These are phyloP conservation scores for Irpex rosettiformis DNA, from an alignment of 1,284 basidiomycete species.

Conservation along the genomic window DNA sequence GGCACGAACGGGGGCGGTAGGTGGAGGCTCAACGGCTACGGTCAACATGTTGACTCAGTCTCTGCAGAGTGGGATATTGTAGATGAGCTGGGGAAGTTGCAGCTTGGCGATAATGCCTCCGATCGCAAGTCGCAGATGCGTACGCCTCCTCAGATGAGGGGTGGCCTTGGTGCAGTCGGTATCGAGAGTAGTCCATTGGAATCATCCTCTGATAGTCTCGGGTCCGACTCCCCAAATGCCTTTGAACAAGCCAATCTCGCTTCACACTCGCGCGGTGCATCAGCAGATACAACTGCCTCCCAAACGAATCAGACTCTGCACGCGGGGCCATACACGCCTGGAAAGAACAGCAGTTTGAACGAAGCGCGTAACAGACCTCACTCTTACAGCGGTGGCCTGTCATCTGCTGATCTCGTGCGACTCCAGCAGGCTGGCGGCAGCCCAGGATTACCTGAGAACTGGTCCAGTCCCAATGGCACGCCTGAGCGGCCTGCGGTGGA, in stretches of 20 bases:
- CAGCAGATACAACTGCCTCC: slow-evolving; percentile 64
- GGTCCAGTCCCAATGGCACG: slow-evolving; percentile 28
- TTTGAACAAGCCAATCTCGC: slow-evolving; percentile 56
- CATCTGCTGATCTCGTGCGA: slow-evolving; percentile 66
- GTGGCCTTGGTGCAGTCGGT: slow-evolving; percentile 46
- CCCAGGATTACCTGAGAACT: slow-evolving; percentile 27
- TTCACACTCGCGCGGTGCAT: slow-evolving; percentile 74
- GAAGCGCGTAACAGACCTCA: slow-evolving; percentile 73
- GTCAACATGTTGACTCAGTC: slow-evolving; percentile 56
- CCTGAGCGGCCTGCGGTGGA: slow-evolving; percentile 38
- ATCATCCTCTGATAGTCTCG: slow-evolving; percentile 65
- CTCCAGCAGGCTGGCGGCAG: slow-evolving; percentile 63
- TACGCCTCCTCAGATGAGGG: slow-evolving; percentile 62
- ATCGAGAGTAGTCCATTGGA: slow-evolving; percentile 70
- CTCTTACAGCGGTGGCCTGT: slow-evolving; percentile 74
- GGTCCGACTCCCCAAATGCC: slow-evolving; percentile 61
- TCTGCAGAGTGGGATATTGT: slow-evolving; percentile 64
- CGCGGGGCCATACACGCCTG: slow-evolving; percentile 41
- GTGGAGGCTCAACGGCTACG: slow-evolving; percentile 62
- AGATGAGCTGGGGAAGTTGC: slow-evolving; percentile 68
- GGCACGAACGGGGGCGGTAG: slow-evolving; percentile 29
- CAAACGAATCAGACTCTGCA: slow-evolving; percentile 55
- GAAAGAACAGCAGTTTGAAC: slow-evolving; percentile 46
- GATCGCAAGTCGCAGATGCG: slow-evolving; percentile 51
- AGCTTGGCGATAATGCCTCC: slow-evolving; percentile 55